A percentile compares a stretch with the other conserved stretches of the same genome.
phyloP scores from a whole-genome alignment of 345 rosid species.

The Arabis hirsuta region DNA sequence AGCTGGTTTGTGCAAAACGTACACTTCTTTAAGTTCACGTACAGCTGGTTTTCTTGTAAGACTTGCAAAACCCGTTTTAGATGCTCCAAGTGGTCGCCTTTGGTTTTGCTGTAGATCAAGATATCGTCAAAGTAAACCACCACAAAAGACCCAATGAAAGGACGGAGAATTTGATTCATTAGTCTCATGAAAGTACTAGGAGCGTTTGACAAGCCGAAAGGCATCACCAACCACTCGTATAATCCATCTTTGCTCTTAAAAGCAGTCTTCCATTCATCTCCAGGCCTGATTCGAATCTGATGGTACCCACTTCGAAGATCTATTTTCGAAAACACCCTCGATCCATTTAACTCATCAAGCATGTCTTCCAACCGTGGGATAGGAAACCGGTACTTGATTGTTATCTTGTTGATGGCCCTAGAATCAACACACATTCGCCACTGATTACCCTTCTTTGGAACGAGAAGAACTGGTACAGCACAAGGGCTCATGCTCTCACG shows the following conservation, averaged over 20 bases:
- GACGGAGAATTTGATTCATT: constrained; percentile 10
- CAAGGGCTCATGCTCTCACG: neutral
- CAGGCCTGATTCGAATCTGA: neutral
- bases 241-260: neutral
- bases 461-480: neutral
- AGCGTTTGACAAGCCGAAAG: neutral
- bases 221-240: neutral
- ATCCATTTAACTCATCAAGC: neutral
- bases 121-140: constrained; percentile 14
- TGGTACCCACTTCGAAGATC: neutral
- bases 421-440: neutral
- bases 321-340: neutral
- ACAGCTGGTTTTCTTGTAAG: neutral
- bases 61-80: neutral
- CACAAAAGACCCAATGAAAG: neutral
- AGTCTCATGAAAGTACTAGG: constrained; percentile 5
- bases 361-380: neutral
- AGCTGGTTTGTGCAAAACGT: neutral
- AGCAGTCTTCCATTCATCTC: neutral
- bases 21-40: neutral
- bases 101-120: neutral
- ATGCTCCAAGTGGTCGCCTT: neutral
- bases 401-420: neutral
- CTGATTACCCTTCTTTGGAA: neutral
- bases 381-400: neutral